Evolutionary conservation across 164 flowering plant genomes (phyloP).

Genomic region (Berberis thunbergii): DNA sequence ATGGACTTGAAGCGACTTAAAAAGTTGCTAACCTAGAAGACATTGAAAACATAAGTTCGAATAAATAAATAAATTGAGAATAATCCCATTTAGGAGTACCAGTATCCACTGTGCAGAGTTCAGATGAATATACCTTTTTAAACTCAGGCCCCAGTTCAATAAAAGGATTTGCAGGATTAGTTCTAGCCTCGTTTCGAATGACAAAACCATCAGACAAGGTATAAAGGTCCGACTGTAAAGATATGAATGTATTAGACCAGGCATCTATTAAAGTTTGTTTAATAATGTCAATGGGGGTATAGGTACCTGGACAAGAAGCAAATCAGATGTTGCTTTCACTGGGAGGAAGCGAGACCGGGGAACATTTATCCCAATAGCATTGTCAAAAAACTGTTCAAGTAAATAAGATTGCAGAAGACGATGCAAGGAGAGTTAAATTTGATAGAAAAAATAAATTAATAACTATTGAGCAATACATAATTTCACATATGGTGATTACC

Average conservation of each 20-base stretch:
- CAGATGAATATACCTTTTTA: conserved; percentile 52
- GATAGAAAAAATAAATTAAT: too few species aligned
- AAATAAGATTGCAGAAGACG: conserved; percentile 5
- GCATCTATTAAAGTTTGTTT: neutral
- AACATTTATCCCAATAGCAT: conserved; percentile 89
- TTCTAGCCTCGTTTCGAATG: conserved; percentile 55
- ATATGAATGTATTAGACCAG: conserved; percentile 7
- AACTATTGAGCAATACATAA: neutral
- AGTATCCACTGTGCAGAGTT: too few species aligned
- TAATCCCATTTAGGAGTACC: too few species aligned
- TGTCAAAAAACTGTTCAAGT: conserved; percentile 68
- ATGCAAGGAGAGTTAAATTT: neutral
- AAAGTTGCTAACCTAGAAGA: conserved; percentile 63
- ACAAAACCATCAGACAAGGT: conserved; percentile 68
- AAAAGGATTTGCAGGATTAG: conserved; percentile 69
- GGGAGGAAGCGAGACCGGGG: conserved; percentile 98
- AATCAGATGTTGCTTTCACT: conserved; percentile 94
- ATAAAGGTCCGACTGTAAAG: conserved; percentile 90
- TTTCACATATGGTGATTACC: conserved; percentile 32
- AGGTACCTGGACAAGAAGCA: conserved; percentile 89
- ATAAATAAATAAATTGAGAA: neutral
- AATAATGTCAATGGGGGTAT: neutral
- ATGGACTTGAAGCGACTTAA: conserved; percentile 80
- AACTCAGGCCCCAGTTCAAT: conserved; percentile 95
- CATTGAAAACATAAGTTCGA: neutral